Evolutionary conservation across 257 asterid species (phyloP).

Genomic region (Jasminum sambac): DNA sequence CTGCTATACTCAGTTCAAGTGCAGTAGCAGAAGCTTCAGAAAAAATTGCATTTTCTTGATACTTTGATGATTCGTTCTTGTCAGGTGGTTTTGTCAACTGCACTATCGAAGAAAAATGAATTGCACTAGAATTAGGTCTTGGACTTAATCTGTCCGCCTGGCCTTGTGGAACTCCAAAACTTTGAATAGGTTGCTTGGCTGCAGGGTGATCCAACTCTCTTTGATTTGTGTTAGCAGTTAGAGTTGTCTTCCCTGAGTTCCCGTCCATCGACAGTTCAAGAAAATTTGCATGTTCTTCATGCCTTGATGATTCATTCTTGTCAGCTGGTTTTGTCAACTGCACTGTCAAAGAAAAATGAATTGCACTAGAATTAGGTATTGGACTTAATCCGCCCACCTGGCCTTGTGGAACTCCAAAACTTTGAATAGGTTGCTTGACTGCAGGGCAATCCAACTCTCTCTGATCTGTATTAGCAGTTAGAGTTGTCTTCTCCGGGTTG

Average conservation of each 20-base stretch:
- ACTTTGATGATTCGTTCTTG: constrained; percentile 30
- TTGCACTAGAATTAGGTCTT: constrained; percentile 21
- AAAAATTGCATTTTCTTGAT: constrained; percentile 32
- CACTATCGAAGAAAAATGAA: constrained; percentile 25
- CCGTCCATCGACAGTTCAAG: constrained; percentile 41
- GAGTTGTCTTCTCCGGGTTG: constrained; percentile 36
- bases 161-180: constrained; percentile 30
- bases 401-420: constrained; percentile 30
- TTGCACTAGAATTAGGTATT: constrained; percentile 21
- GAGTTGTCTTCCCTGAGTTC: constrained; percentile 36
- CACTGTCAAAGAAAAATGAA: constrained; percentile 25
- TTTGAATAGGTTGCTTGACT: constrained; percentile 33
- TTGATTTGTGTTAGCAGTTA: constrained; percentile 32
- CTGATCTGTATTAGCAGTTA: constrained; percentile 31
- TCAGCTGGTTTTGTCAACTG: constrained; percentile 33
- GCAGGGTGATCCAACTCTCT: constrained; percentile 29
- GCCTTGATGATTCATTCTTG: constrained; percentile 31
- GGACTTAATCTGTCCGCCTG: constrained; percentile 28
- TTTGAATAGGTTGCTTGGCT: constrained; percentile 33
- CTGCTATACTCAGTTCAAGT: constrained; percentile 70
- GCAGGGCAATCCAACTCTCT: constrained; percentile 29
- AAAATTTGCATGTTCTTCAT: constrained; percentile 32
- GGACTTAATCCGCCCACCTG: constrained; percentile 28
- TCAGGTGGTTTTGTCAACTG: constrained; percentile 33
- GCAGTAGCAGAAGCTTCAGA: constrained; percentile 46